A percentile compares a stretch with the other conserved stretches of the same genome.
Conservation (phyloP, 148 eudicot genomes). For the Oxyria digyna region DNA sequence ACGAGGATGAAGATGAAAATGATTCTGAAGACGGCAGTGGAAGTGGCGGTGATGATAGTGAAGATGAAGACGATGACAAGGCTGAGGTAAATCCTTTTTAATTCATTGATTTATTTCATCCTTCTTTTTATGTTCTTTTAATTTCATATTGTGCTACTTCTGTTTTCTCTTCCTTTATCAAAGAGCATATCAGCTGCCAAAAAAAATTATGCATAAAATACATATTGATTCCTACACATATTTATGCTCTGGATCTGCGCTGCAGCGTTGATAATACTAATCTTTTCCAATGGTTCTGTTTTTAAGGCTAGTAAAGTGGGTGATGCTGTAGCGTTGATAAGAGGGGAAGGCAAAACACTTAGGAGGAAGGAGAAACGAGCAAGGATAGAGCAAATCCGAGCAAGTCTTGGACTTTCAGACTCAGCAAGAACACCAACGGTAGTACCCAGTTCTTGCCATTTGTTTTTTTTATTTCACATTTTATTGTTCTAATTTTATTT, state of each 20-base stretch:
- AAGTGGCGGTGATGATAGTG: constrained; percentile 38
- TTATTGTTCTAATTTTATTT: not conserved
- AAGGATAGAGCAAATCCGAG: constrained; percentile 94
- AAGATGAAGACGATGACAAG: constrained; percentile 32
- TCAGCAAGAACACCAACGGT: constrained; percentile 87
- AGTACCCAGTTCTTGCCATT: constrained; percentile 14
- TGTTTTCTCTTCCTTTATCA: not conserved
- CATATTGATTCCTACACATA: not conserved
- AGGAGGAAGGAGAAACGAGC: constrained; percentile 90
- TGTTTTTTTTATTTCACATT: no score
- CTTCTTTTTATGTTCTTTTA: not conserved
- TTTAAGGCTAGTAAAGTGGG: constrained; percentile 51
- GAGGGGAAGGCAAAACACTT: constrained; percentile 64
- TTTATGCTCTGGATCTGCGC: not conserved
- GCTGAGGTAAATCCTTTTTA: constrained; percentile 21
- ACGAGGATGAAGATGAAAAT: constrained; percentile 34
- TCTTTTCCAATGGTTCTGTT: not conserved
- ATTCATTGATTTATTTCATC: not conserved
- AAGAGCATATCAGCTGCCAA: no score
- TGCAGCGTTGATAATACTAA: not conserved
- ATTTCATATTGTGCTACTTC: not conserved
- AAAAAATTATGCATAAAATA: not conserved
- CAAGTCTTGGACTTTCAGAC: constrained; percentile 97
- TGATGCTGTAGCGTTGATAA: constrained; percentile 79
- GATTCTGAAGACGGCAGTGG: constrained; percentile 35